Percentiles rank a stretch among this genome's conserved stretches.
These are phyloP conservation scores for Erysimum cheiri DNA, from an alignment of 441 rosid genomes.

Conservation along the genomic window DNA sequence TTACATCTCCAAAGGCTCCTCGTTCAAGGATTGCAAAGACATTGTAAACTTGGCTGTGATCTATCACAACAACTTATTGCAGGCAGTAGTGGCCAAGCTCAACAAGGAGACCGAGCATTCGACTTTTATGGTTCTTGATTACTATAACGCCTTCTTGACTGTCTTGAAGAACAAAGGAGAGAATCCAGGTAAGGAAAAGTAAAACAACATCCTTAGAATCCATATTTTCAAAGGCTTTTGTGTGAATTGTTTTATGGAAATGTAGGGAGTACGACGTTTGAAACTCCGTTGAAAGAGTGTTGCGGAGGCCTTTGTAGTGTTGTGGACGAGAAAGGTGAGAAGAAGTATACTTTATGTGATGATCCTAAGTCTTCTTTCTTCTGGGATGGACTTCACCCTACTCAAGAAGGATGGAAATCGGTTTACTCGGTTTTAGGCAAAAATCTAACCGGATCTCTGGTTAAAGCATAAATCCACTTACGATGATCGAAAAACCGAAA, in stretches of 20 bases:
- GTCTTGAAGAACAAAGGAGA: constrained; percentile 45
- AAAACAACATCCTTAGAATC: neutral
- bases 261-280: constrained; percentile 34
- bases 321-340: neutral
- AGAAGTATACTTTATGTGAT: neutral
- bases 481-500: neutral
- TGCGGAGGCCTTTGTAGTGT: neutral
- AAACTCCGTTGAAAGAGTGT: constrained; percentile 35
- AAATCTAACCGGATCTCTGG: neutral
- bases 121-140: constrained; percentile 57
- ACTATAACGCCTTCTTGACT: constrained; percentile 54
- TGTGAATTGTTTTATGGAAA: constrained; percentile 10
- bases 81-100: constrained; percentile 54
- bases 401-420: constrained; percentile 36
- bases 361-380: constrained; percentile 33
- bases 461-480: neutral
- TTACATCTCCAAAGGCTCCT: no score
- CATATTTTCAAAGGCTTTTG: neutral
- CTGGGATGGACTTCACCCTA: constrained; percentile 41
- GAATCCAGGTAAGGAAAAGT: neutral
- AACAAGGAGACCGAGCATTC: constrained; percentile 41
- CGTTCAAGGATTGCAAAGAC: neutral
- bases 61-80: constrained; percentile 61
- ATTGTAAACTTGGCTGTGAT: constrained; percentile 18
- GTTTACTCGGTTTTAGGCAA: constrained; percentile 30